A percentile compares a stretch with the other conserved stretches of the same genome.
Evolutionary conservation across 1,284 basidiomycete species (phyloP).

Genomic region (Ganoderma meredithae): DNA sequence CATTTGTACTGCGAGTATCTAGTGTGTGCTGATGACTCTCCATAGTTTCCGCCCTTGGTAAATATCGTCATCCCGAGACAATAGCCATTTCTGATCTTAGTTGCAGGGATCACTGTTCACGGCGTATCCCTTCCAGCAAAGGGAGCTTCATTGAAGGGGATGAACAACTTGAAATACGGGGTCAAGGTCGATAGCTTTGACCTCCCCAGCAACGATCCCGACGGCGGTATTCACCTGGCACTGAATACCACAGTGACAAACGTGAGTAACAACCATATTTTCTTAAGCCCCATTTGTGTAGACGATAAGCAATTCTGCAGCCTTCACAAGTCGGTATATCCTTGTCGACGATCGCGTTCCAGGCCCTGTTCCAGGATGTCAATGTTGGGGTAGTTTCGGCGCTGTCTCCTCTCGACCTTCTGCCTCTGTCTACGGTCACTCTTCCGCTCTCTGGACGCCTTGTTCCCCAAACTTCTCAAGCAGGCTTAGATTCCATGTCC

Average conservation of each 20-base stretch:
- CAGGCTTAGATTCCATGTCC: slow-evolving; percentile 69
- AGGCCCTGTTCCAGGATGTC: slow-evolving; percentile 59
- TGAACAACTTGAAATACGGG: slow-evolving; percentile 72
- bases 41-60: slow-evolving; percentile 62
- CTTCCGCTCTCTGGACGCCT: slow-evolving; percentile 72
- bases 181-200: slow-evolving; percentile 78
- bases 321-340: slow-evolving; percentile 82
- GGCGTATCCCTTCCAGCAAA: slow-evolving; percentile 64
- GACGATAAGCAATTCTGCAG: slow-evolving; percentile 39
- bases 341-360: slow-evolving; percentile 69
- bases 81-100: slow-evolving; percentile 32
- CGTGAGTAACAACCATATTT: slow-evolving; percentile 44
- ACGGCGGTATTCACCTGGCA: slow-evolving; percentile 76
- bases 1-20: too few relatives aligned
- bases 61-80: background rate
- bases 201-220: slow-evolving; percentile 75
- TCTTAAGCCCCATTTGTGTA: slow-evolving; percentile 4
- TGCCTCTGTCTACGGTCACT: slow-evolving; percentile 60
- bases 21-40: background rate
- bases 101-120: slow-evolving; percentile 64
- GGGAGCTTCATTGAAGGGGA: slow-evolving; percentile 71
- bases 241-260: slow-evolving; percentile 70
- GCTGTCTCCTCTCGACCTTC: slow-evolving; percentile 57
- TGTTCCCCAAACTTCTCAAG: slow-evolving; percentile 61
- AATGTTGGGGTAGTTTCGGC: slow-evolving; percentile 70